phyloP scores from a whole-genome alignment of 2,329 filamentous ascomycete genomes.

The Shiraia sp. region DNA sequence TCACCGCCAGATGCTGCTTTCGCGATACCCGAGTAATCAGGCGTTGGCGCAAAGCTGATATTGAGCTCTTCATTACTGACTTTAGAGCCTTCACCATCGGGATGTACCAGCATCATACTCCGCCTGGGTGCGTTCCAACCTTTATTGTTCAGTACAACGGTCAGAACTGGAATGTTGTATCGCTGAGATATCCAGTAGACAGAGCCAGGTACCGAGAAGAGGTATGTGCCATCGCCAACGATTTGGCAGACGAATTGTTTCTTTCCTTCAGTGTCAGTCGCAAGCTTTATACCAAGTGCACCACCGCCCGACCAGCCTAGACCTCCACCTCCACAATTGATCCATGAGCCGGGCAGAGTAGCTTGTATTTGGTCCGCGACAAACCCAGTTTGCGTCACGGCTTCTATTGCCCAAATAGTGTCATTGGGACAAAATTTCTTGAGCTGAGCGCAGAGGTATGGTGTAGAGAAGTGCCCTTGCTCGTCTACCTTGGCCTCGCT shows the following conservation, averaged over 20 bases:
- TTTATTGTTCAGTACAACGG: constrained; percentile 71
- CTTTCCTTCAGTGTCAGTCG: constrained; percentile 56
- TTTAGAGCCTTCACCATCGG: constrained; percentile 64
- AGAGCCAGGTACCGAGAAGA: constrained; percentile 66
- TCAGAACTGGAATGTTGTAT: constrained; percentile 68
- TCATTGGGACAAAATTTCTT: constrained; percentile 62
- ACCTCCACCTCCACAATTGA: constrained; percentile 80
- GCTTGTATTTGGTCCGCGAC: constrained; percentile 73
- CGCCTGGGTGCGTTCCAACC: constrained; percentile 70
- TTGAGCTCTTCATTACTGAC: constrained; percentile 67
- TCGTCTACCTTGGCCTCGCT: constrained; percentile 60
- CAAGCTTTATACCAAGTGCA: constrained; percentile 76
- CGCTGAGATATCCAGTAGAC: constrained; percentile 71
- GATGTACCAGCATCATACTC: constrained; percentile 67
- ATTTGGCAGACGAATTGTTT: constrained; percentile 50
- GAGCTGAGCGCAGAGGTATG: constrained; percentile 60
- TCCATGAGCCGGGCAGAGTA: constrained; percentile 71
- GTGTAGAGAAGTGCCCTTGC: constrained; percentile 65
- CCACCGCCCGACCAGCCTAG: constrained; percentile 80
- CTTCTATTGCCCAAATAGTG: constrained; percentile 77
- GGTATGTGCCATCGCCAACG: constrained; percentile 69
- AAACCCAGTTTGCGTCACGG: constrained; percentile 71
- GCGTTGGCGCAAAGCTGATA: constrained; percentile 67
- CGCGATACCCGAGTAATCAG: constrained; percentile 70
- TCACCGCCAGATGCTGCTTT: constrained; percentile 66